A percentile compares a stretch with the other conserved stretches of the same genome.
These are phyloP conservation scores for Uronychia binucleata DNA, from an alignment of 73 alveolate species.

Conservation along the genomic window DNA sequence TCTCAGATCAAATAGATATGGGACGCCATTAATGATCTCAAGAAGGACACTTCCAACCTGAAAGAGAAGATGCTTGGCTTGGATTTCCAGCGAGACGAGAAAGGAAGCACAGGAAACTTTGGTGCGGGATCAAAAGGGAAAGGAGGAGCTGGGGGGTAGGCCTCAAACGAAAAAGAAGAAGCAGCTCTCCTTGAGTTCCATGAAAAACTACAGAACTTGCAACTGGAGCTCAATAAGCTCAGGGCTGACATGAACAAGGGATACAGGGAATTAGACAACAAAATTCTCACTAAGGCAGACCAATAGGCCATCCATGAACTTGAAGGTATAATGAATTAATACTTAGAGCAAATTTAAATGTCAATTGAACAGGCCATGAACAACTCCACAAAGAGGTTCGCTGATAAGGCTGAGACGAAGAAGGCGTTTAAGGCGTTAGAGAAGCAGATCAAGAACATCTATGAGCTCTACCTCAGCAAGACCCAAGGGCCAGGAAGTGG, in stretches of 20 bases:
- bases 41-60: neutral
- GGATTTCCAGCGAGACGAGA: neutral
- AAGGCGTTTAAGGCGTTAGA: constrained; percentile 79
- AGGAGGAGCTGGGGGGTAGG: neutral
- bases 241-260: neutral
- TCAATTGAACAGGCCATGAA: constrained; percentile 46
- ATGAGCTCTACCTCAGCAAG: constrained; percentile 52
- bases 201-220: neutral
- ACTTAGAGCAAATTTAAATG: constrained; percentile 11
- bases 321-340: neutral
- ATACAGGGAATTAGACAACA: neutral
- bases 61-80: neutral
- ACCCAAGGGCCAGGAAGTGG: constrained; percentile 45
- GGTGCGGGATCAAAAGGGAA: neutral
- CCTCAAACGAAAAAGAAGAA: neutral
- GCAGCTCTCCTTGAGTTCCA: neutral
- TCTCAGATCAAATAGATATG: neutral
- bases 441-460: constrained; percentile 77
- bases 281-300: neutral
- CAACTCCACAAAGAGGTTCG: constrained; percentile 75
- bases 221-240: neutral
- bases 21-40: neutral
- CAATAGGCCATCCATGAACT: neutral
- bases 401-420: constrained; percentile 87
- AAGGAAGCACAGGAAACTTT: too few relatives aligned